Evolutionary conservation across 352 stramenopile genomes (phyloP), one percentile per base, ranked within the genome.

Genomic region (Globisporangium iwayamae): DNA sequence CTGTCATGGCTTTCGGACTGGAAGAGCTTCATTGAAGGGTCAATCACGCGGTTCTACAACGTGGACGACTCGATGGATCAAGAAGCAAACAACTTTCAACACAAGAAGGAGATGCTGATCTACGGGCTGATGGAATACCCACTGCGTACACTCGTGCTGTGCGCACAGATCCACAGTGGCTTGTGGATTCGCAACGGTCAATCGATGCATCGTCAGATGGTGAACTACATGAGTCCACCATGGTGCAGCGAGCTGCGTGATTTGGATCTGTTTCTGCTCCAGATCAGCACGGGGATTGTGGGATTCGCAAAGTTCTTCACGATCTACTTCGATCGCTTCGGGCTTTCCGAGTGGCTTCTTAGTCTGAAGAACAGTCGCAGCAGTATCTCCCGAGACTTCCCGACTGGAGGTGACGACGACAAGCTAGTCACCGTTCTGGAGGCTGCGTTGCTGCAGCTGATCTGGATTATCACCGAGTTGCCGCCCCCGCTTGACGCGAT

Each of bases 401-500:
- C 47, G 9, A 38, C 46, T 13, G 45, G 43, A 9, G 56, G 75
- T 14, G 76, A 79, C 32, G 72, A 87, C 28, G 83, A 90, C 25
- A 93, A 93, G 52, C 66, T 91, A 14, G 68, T 85, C 2, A 71
- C 67, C 1, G 61, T 97, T 36, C 70, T 94, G 9, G 89, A 96
- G 65, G 79, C 87, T 28, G 85, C 86, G 13, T 65, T 97, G 32
- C 63, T 94, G 18, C 75, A 94, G 65, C 60, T 97, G 20, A 89
- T 95, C 56, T 94, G 88, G 83, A 83, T 96, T 48, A 67, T 91
- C 11, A 96, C 89, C 1, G 89, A 97, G 68, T 63, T 96, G 4
- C 90, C 85, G 8, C 78, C 81, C 3, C 79, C 83, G 4, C 69
- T 84, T 16, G 71, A 87, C 36, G 76, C 73, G 16, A 89, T 92